Base-by-base conservation (phyloP, 2,329 filamentous ascomycete species). In the Septoria petroselini region DNA sequence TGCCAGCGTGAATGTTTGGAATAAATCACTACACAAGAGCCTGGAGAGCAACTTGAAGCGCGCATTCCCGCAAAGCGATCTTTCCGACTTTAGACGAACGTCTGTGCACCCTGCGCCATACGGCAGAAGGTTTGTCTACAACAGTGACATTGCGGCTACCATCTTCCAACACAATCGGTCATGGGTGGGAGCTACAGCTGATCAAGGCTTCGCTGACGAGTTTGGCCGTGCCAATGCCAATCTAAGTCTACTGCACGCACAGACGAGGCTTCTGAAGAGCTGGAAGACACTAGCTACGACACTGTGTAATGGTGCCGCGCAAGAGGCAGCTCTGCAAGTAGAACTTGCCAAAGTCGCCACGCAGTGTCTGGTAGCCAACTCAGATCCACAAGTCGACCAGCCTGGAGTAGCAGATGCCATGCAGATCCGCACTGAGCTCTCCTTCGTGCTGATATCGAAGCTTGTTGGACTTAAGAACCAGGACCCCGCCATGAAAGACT, bases 201-300 rank as follows among this genome's bases (percentile, higher is more conserved):
- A 34, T 27, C 80, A 85, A 61, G 91, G 91, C 0, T 95, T 95
- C 70, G 79, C 80, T 54, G 79, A 81, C 41, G 93, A 98, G 66
- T 85, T 98, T 70, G 46, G 38, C 23, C 83, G 83, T 53, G 93
- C 91, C 34, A 98, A 98, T 68, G 74, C 86, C 55, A 97, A 98
- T 68, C 69, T 98, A 44, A 95, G 91, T 18, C 76, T 95, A 27
- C 89, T 98, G 27, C 90, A 97, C 67, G 88, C 91, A 18, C 90
- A 98, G 72, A 84, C 93, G 58, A 80, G 83, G 35, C 80, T 98
- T 14, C 85, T 96, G 57, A 83, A 88, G 61, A 86, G 88, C 48
- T 97, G 91, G 89, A 91, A 94, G 67, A 84, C 88, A 52, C 77
- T 98, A 7, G 81, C 91, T 11, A 77, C 93, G 41, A 91, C 96